Evolutionary conservation across 73 alveolate species (phyloP).

Genomic region (Tetrahymena borealis): DNA sequence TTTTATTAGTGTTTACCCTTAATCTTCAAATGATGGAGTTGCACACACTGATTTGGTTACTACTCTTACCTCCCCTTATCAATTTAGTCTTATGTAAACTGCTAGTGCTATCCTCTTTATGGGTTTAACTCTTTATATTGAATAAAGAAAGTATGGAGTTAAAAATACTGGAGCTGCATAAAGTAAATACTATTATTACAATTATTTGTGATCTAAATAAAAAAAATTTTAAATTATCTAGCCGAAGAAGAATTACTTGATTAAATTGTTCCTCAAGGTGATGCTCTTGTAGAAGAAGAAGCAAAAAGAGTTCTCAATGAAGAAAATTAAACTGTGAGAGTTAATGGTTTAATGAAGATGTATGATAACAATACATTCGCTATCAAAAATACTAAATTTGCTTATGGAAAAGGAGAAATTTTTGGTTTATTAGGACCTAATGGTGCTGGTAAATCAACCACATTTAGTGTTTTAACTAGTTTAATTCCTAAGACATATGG

Average conservation of each 20-base stretch:
- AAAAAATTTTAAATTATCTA: not conserved
- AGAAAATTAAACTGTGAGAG: constrained; percentile 34
- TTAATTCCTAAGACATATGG: constrained; percentile 7
- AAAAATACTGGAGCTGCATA: not conserved
- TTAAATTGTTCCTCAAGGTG: constrained; percentile 14
- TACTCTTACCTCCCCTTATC: not conserved
- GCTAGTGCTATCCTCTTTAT: not conserved
- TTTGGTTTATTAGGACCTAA: constrained; percentile 90
- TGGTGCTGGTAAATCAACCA: constrained; percentile 94
- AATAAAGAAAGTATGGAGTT: not conserved
- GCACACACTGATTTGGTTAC: not conserved
- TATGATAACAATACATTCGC: constrained; percentile 60
- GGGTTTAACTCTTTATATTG: not conserved
- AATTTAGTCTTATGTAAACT: not conserved
- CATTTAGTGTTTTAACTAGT: constrained; percentile 65
- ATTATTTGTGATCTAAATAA: not conserved
- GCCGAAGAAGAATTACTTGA: not conserved
- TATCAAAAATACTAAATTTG: constrained; percentile 59
- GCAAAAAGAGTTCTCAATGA: not conserved
- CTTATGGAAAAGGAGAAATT: constrained; percentile 58
- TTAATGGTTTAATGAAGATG: constrained; percentile 26
- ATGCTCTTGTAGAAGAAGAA: constrained; percentile 2
- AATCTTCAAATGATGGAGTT: not conserved
- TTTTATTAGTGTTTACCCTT: not conserved
- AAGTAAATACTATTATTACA: not conserved